Evolutionary conservation across 179 eudicot genomes (phyloP), one percentile per base, ranked within the genome.

Genomic region (Patellifolia procumbens): DNA sequence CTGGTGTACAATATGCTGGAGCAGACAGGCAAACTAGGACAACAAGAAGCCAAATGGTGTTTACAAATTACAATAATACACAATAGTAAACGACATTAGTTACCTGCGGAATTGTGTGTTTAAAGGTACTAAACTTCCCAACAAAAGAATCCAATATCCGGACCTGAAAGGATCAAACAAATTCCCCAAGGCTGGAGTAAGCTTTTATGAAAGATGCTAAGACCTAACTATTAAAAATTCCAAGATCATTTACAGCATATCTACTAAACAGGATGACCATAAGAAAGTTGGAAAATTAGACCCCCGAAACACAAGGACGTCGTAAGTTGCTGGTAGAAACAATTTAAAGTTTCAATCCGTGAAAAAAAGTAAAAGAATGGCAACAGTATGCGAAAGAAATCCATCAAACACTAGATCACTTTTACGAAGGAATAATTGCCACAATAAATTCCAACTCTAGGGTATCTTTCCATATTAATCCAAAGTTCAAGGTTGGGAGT

Each of bases 111-210:
- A 95, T 90, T 31, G 90, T 83, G 39, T 84, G 97, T 85, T 93
- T 95, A 76, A 93, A 93, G 32, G 97, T 90, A 79, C 90, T 92
- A 83, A 95, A 95, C 82, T 93, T 95, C 55, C 99, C 99, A 59
- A 95, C 95, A 85, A 95, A 95, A 76, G 99, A 95, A 90, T 95
- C 99, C 93, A 95, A 85, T 80, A 95, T 95, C 46, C 96, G 89
- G 28, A 93, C 94, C 98, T 93, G 76, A 55, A 80, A 53, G 26
- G n/a, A 42, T 42, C 48, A 55, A 12, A 45, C 55, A 31, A 20
- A 13, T 15, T 13, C 46, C 49, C 34, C 28, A 42, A n/a, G 16
- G 45, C 11, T 34, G 15, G 39, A 43, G 6, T 42, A 35, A 76
- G 45, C n/a, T n/a, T n/a, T 45, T 32, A 17, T 24, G 42, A 34